Evolutionary conservation across 1,139 yeast species (phyloP), one percentile per base, ranked within the genome.

Genomic region (Suhomyces guaymorum): DNA sequence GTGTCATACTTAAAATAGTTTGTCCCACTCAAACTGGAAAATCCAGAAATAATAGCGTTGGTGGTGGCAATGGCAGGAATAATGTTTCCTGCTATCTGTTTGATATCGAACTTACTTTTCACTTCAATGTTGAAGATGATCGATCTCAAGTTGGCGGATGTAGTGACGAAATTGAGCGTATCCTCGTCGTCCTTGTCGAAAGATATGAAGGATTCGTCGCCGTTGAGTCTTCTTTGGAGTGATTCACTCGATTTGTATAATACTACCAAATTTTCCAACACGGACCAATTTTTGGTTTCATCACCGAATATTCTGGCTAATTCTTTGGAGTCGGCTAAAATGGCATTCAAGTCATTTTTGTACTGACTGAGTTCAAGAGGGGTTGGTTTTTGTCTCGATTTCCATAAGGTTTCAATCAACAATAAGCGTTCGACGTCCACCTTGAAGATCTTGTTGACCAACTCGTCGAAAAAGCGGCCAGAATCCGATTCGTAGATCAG

Each of bases 1-100:
- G 27, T 13, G 4, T 54, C 44, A 11, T 50, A 32, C 17, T 49
- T 51, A 51, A 80, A 73, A 30, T 75, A 73, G 36, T 78, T 75
- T 90, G 83, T 35, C 80, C 82, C 37, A 17, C 42, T 41, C 28
- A 90, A 57, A 10, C 89, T 81, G 16, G 95, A 83, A 43, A 89
- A 75, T 0, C 98, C 98, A 0, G 97, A 90, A 44, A 92, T 82
- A 14, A 92, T 82, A 1, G 98, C 97, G 57, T 94, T 94, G 8
- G 97, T 92, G 2, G 98, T 92, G 9, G 98, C 98, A 49, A 94
- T 90, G 0, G 98, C 98, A 0, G 99, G 98, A 33, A 94, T 92
- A 51, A 94, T 94, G 57, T 92, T 92, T 7, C 99, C 99, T 0
- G 98, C 98, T 49, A 90, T 89, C 55, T 94, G 80, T 57, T 94